Base-by-base conservation (phyloP, 805 yeast genomes). In the Metschnikowia reukaufii region DNA sequence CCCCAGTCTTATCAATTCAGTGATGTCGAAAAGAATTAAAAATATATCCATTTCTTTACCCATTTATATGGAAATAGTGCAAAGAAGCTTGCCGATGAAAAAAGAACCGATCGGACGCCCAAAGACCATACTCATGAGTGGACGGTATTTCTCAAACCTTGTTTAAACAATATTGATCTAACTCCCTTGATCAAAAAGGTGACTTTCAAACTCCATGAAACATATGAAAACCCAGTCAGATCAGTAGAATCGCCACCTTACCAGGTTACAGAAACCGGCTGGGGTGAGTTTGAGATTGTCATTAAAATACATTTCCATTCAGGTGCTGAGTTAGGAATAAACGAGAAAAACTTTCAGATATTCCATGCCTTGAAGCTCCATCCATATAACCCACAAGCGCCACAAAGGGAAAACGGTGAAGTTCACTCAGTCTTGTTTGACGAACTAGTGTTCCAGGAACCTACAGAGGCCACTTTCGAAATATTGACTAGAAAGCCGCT, bases 281-380 rank as follows among this genome's bases (percentile, higher is more conserved):
- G 99, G 99, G 99, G 99, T 55, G 99, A 94, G 65, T 94, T 94
- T 66, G 99, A 94, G 61, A 86, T 94, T 51, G 81, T 87, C 31
- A 83, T 94, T 45, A 88, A 91, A 62, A 80, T 94, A 15, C 91
- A 84, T 64, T 94, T 94, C 65, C 84, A 83, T 32, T 77, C 84
- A n/a, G 96, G 88, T 25, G 84, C 95, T 13, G 77, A 72, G 38
- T 57, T 72, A 35, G 75, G 76, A 2, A 68, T 72, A 29, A 84
- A 83, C 56, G 99, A 94, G 62, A 94, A 94, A 70, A 84, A 86
- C 65, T 70, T 94, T 39, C 86, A 83, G 35, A 73, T 94, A 41
- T 88, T 89, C 61, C 99, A 94, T 62, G 96, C 88, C 53, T 71
- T 94, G 57, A 88, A 91, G 63, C 74, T 94, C 29, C 99, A 94